phyloP scores from a whole-genome alignment of 495 filamentous ascomycete genomes.

The Penicillium flavigenum region DNA sequence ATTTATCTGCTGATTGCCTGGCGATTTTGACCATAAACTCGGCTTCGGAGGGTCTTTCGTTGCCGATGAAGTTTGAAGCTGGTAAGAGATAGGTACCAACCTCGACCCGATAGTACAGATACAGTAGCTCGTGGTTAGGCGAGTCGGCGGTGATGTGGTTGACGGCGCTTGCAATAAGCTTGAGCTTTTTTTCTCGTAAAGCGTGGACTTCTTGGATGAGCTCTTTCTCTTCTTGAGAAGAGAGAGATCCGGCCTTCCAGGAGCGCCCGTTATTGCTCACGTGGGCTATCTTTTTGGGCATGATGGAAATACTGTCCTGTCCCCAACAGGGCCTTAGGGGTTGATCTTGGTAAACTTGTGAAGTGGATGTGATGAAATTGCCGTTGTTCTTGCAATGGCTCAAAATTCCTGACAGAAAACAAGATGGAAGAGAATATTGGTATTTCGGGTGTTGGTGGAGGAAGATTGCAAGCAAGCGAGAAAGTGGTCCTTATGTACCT shows the following conservation, averaged over 20 bases:
- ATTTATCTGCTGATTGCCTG: constrained; percentile 4
- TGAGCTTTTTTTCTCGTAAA: neutral
- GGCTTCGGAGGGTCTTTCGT: neutral
- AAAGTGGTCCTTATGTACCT: neutral
- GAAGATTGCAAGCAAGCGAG: neutral
- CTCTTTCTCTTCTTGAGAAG: neutral
- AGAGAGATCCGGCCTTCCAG: neutral
- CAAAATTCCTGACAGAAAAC: neutral
- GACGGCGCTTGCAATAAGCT: neutral
- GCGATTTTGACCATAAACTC: constrained; percentile 5
- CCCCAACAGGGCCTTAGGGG: neutral
- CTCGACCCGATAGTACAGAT: neutral
- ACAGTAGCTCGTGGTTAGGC: neutral
- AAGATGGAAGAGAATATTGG: neutral
- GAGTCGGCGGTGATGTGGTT: neutral
- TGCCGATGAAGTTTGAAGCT: neutral
- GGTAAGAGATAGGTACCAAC: neutral
- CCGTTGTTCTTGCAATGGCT: neutral
- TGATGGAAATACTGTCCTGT: neutral
- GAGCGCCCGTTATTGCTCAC: neutral
- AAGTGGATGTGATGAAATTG: neutral
- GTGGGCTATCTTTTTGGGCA: neutral
- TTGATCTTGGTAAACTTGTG: neutral
- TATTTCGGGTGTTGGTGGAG: neutral
- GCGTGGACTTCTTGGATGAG: neutral